phyloP scores from a whole-genome alignment of 2,329 filamentous ascomycete genomes.

The Chaetomiaceae sp. region DNA sequence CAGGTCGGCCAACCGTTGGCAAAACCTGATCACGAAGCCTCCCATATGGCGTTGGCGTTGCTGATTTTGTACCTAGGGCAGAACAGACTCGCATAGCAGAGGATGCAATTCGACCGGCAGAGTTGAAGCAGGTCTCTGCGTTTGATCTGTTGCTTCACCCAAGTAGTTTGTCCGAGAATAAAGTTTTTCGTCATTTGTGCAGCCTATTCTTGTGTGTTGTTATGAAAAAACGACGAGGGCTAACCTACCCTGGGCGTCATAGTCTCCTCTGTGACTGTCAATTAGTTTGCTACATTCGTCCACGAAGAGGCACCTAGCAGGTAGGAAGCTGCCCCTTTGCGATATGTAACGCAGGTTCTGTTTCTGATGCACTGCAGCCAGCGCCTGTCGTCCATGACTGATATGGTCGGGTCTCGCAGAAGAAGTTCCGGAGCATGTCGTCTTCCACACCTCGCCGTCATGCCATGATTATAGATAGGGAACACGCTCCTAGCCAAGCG shows the following conservation, averaged over 20 bases:
- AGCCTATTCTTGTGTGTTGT: neutral
- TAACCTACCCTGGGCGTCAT: neutral
- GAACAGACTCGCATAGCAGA: neutral
- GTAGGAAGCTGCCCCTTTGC: too few species aligned
- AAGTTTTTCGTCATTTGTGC: neutral
- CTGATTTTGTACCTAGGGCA: conserved; percentile 14
- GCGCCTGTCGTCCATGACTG: too few species aligned
- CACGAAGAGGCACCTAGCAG: too few species aligned
- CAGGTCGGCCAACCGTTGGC: neutral
- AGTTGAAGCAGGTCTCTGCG: neutral
- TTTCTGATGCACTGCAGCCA: too few species aligned
- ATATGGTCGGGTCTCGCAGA: too few species aligned
- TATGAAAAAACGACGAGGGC: neutral
- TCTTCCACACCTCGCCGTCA: too few species aligned
- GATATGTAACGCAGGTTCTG: too few species aligned
- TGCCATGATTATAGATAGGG: too few species aligned
- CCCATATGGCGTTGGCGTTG: conserved; percentile 9
- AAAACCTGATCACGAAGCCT: neutral
- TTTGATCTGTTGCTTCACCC: neutral
- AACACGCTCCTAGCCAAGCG: too few species aligned
- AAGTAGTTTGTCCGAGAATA: neutral
- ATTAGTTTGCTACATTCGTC: too few species aligned
- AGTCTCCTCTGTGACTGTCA: too few species aligned
- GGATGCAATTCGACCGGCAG: neutral
- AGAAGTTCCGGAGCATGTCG: too few species aligned